Conservation (phyloP, 1,139 yeast species). For the Suhomyces bolitotheri region DNA sequence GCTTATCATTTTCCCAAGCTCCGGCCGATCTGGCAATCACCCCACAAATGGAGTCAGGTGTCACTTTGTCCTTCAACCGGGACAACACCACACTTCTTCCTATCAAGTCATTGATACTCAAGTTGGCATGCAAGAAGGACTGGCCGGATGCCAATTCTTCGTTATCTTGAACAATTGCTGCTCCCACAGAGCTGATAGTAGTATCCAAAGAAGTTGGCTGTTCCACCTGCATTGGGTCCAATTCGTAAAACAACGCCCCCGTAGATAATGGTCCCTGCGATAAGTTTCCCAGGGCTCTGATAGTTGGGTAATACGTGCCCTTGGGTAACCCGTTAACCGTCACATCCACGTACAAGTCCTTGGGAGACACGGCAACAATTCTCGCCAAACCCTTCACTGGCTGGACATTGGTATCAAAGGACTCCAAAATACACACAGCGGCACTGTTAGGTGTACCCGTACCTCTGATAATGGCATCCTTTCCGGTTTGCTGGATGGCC, state of each 20-base stretch:
- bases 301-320: constrained; percentile 69
- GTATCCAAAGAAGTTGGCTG: constrained; percentile 35
- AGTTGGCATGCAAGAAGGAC: constrained; percentile 57
- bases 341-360: constrained; percentile 64
- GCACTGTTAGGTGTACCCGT: constrained; percentile 87
- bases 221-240: constrained; percentile 41
- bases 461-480: constrained; percentile 90
- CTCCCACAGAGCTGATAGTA: constrained; percentile 42
- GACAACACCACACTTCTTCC: constrained; percentile 79
- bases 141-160: constrained; percentile 51
- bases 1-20: constrained; percentile 92
- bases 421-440: constrained; percentile 86
- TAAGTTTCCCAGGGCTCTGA: constrained; percentile 73
- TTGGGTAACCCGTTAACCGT: constrained; percentile 69
- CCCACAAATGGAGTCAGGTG: constrained; percentile 62
- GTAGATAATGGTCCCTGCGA: constrained; percentile 72
- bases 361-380: constrained; percentile 64
- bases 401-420: constrained; percentile 49
- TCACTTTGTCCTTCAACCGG: constrained; percentile 37
- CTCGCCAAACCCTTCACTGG: constrained; percentile 89
- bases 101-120: constrained; percentile 63
- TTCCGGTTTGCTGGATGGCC: constrained; percentile 70
- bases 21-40: constrained; percentile 97
- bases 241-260: constrained; percentile 51
- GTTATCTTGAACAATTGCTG: constrained; percentile 24